A percentile compares a stretch with the other conserved stretches of the same genome.
Evolutionary conservation across 106 monocot genomes (phyloP).

Genomic region (Phalaenopsis aphrodite): DNA sequence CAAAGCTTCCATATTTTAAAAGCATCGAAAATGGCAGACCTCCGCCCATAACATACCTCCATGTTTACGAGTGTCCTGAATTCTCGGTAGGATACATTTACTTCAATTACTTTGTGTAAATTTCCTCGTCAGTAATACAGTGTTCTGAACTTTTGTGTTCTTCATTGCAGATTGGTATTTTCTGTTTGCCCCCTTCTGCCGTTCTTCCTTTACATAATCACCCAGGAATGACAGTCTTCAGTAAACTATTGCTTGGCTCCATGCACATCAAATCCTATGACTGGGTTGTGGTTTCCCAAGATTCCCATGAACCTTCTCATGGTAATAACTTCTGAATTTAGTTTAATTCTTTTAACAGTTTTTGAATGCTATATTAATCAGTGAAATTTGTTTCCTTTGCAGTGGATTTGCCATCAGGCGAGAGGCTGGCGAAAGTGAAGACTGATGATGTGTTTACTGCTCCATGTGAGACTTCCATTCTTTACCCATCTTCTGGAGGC

Average conservation of each 20-base stretch:
- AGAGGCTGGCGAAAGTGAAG: slow-evolving; percentile 47
- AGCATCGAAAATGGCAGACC: neutral
- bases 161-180: slow-evolving; percentile 60
- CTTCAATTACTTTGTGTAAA: neutral
- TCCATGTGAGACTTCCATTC: slow-evolving; percentile 70
- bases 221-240: slow-evolving; percentile 95
- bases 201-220: slow-evolving; percentile 88
- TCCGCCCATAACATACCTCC: slow-evolving; percentile 33
- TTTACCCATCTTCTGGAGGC: slow-evolving; percentile 75
- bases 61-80: slow-evolving; percentile 28
- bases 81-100: slow-evolving; percentile 23
- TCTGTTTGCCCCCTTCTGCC: slow-evolving; percentile 60
- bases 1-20: slow-evolving; percentile 25
- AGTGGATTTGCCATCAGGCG: slow-evolving; percentile 16
- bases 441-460: slow-evolving; percentile 51
- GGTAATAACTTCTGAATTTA: slow-evolving; percentile 14
- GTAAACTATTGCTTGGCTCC: slow-evolving; percentile 78
- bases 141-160: neutral
- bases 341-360: neutral
- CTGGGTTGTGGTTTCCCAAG: slow-evolving; percentile 36
- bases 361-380: neutral
- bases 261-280: slow-evolving; percentile 92
- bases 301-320: neutral
- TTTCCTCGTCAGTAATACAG: neutral
- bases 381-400: neutral